Evolutionary conservation across 768 basidiomycete genomes (phyloP), one percentile per base, ranked within the genome.

Genomic region (Kockovaella imperatae): DNA sequence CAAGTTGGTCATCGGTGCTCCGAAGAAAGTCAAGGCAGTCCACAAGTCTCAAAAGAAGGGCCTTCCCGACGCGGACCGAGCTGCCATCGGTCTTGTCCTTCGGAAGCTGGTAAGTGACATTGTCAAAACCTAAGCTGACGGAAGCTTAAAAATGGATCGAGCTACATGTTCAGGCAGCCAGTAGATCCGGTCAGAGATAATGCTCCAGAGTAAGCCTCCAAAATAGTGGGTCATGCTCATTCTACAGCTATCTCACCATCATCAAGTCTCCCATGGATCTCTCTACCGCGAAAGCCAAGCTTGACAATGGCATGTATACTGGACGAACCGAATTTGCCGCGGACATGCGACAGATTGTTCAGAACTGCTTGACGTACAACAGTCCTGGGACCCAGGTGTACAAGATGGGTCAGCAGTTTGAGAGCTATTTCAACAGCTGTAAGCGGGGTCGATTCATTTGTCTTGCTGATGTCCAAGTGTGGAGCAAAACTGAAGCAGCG

Each of bases 191-290:
- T 93, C 34, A 78, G 88, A 55, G 90, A 95, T 60, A 78, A 80
- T 61, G 90, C 88, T 8, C 87, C 87, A 15, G 85, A 85, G 86
- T 93, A 68, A 45, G 78, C 76, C 36, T 5, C 11, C 20, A 10
- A 7, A 14, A 4, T 29, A 4, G 26, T 25, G 17, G 30, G 5
- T 20, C 7, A 24, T 20, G 14, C 36, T 7, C 18, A 7, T 17
- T n/a, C 43, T n/a, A 32, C 51, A 93, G 90, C 57, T 97, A 97
- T 69, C 88, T 89, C 61, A 82, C 86, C 45, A 73, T 90, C 50
- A 83, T 99, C 69, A 86, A 86, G 70, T 77, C 84, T 10, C 93
- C 95, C 0, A 96, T 99, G 87, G 95, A 99, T 64, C 76, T 97
- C 15, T 82, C 83, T 43, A 89, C 90, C 0, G 85, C 93, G 76